A percentile compares a stretch with the other conserved stretches of the same genome.
phyloP scores from a whole-genome alignment of 441 rosid species.

The Theobroma grandiflorum region DNA sequence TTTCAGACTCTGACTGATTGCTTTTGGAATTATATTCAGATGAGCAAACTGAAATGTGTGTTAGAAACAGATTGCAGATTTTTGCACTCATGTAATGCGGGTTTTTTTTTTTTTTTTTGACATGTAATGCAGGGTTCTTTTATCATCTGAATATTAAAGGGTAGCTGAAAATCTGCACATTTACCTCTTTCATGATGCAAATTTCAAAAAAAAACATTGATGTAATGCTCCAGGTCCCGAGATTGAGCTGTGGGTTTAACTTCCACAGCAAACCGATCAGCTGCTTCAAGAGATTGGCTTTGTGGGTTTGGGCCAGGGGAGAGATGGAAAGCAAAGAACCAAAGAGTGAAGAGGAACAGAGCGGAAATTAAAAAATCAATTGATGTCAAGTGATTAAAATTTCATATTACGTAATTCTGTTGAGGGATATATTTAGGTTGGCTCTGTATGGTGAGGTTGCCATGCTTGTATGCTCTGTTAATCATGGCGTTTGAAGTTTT shows the following conservation, averaged over 20 bases:
- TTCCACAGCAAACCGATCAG: not conserved
- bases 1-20: constrained; percentile 44
- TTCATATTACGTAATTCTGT: no score
- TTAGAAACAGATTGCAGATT: constrained; percentile 34
- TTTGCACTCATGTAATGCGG: not conserved
- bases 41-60: constrained; percentile 25
- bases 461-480: no score
- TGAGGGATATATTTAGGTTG: no score
- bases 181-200: constrained; percentile 14
- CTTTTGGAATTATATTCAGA: constrained; percentile 34
- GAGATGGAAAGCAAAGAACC: not conserved
- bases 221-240: not conserved
- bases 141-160: constrained; percentile 58
- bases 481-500: no score
- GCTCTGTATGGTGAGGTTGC: no score
- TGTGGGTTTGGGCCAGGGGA: not conserved
- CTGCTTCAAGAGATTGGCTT: not conserved
- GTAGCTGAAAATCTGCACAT: constrained; percentile 16
- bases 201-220: not conserved
- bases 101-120: constrained; percentile 35
- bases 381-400: no score
- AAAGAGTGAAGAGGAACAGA: not conserved
- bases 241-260: not conserved
- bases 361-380: no score
- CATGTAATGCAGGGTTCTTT: constrained; percentile 35